Conservation (phyloP, 2,329 filamentous ascomycete species). For the Dactylellina cionopaga region DNA sequence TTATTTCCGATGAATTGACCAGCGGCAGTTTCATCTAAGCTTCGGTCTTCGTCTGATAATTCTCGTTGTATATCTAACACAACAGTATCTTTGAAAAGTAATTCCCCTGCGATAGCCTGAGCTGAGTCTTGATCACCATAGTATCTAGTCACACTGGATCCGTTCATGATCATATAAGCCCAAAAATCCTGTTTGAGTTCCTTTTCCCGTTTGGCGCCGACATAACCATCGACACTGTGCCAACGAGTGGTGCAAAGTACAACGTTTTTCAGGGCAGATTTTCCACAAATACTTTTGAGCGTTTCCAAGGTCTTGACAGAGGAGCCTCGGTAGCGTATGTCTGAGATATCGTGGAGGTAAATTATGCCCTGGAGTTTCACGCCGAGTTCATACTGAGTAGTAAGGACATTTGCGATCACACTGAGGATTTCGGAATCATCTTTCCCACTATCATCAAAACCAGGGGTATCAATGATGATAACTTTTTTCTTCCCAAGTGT, state of each 20-base stretch:
- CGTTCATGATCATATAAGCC: conserved; percentile 49
- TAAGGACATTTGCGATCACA: conserved; percentile 57
- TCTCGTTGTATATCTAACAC: conserved; percentile 56
- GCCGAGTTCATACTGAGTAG: conserved; percentile 55
- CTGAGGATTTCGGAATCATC: conserved; percentile 58
- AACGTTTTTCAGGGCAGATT: conserved; percentile 58
- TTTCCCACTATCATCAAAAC: conserved; percentile 58
- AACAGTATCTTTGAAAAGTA: conserved; percentile 2
- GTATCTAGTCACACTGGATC: conserved; percentile 49
- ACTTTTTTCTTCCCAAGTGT: conserved; percentile 57
- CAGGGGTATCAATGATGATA: conserved; percentile 60
- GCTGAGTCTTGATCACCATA: conserved; percentile 48
- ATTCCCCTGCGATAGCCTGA: conserved; percentile 19
- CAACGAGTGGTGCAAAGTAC: conserved; percentile 62
- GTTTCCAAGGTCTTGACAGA: conserved; percentile 59
- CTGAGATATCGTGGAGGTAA: conserved; percentile 61
- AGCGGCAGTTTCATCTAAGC: conserved; percentile 54
- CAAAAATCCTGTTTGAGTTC: conserved; percentile 54
- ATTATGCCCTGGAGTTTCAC: conserved; percentile 58
- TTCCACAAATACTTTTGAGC: conserved; percentile 62
- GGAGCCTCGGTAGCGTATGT: conserved; percentile 59
- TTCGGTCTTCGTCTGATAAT: conserved; percentile 53
- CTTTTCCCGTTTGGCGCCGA: conserved; percentile 52
- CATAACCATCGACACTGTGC: conserved; percentile 53
- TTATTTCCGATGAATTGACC: conserved; percentile 39